Base-by-base conservation (phyloP, 768 basidiomycete species). In the Galerina marginata region DNA sequence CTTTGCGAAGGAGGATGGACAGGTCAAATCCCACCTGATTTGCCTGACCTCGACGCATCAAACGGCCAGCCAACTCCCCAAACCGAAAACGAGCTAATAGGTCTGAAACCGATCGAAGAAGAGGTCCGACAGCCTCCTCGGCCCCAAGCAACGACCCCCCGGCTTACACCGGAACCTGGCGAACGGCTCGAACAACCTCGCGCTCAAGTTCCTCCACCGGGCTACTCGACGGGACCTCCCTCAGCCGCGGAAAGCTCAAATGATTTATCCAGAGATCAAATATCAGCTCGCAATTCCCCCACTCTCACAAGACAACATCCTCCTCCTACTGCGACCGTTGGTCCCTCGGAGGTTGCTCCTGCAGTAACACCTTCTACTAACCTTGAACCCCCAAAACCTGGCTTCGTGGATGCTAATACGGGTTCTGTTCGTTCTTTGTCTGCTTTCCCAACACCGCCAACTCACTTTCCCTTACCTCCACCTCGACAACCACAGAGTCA, bases 1-100 rank as follows among this genome's bases (percentile, higher is more conserved):
- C 75, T 90, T 2, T 93, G 91, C 66, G 92, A 94, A 75, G 91
- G 89, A 11, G 84, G 84, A 9, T 93, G 91, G 89, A 74, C 77
- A 4, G 86, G 87, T 3, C 68, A 75, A 7, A 45, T 83, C 5
- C 86, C 87, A 3, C 69, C 69, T 11, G 79, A 80, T 63, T 70
- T 87, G n/a, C 72, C 74, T 10, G 73, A 77, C 45, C 59, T 69
- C 20, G 71, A 72, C 20, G 14, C n/a, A 3, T 26, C 42, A 14
- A 49, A 42, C 54, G 60, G 36, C 6, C 57, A 54, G 36, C 38
- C 43, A 45, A 39, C 42, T 2, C 4, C 52, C 4, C n/a, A 38
- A 46, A 16, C 50, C 11, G 54, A 62, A 23, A 23, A 53, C 25
- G 62, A 63, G 42, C 47, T 48, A 38, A 40, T 47, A 1, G 59